Evolutionary conservation across 116 monocot species (phyloP), one percentile per base, ranked within the genome.

Genomic region (Dioscorea cayenensis): DNA sequence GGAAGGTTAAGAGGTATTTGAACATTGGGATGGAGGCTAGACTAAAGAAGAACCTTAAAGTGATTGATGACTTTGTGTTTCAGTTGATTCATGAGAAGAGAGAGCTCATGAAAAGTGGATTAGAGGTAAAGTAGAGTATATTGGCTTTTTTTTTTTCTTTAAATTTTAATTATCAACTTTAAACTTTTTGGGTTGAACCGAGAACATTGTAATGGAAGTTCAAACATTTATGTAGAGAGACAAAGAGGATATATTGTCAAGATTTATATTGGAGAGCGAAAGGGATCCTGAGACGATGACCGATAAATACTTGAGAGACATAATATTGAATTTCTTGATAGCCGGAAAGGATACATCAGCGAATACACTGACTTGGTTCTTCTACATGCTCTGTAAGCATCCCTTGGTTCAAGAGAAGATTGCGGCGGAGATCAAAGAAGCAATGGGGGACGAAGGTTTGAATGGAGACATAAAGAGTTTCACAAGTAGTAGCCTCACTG

Each of bases 61-160:
- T 85, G 48, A 83, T 91, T 29, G 84, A 91, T 65, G 87, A 80
- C 38, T 91, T 87, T 61, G 80, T 87, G 51, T 76, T 72, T 64
- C 63, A 64, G 28, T 36, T 88, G 14, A 88, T 88, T n/a, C 32
- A 65, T 6, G 60, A 14, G 18, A 86, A 86, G 72, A 74, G n/a
- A 6, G 76, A 79, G 49, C 65, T 62, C 23, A 62, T 62, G 62
- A 62, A 62, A 5, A 62, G 25, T 27, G 25, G 62, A 20, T 0
- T 20, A 22, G 62, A 62, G 25, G 62, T 11, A 62, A 27, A 2
- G 62, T 7, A 7, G 0, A 62, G n/a, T 7, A 23, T 22, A 9
- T 38, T 9, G 9, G 12, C 6, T 43, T 3, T 43, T 3, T 3
- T 43, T 3, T 9, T 43, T 43, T 43, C 12, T 43, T 43, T 7